These are phyloP conservation scores for Fusarium irregulare DNA, from an alignment of 2,329 filamentous ascomycete genomes.

Conservation along the genomic window DNA sequence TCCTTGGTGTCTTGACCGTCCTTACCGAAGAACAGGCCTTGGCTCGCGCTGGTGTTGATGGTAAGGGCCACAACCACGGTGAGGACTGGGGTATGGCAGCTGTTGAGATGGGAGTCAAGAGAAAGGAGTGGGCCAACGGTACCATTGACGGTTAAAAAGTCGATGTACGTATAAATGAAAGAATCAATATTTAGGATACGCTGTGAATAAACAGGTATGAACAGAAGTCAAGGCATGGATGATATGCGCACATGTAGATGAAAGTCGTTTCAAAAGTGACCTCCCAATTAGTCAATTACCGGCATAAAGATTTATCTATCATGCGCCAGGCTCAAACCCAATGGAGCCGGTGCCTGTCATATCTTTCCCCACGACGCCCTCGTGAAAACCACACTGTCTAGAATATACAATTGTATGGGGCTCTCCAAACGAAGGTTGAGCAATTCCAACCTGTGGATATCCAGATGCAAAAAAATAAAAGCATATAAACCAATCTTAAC, in stretches of 20 bases:
- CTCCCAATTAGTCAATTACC: conserved; percentile 48
- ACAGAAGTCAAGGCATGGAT: not conserved
- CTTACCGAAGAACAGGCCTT: conserved; percentile 88
- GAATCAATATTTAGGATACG: conserved; percentile 2
- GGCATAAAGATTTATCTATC: conserved; percentile 48
- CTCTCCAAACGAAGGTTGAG: conserved; percentile 30
- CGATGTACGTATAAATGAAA: conserved; percentile 16
- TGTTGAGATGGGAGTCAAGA: conserved; percentile 92
- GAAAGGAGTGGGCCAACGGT: conserved; percentile 83
- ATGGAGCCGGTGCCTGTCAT: conserved; percentile 40
- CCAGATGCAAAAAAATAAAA: conserved; percentile 45
- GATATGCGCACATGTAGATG: conserved; percentile 11
- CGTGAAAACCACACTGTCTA: conserved; percentile 44
- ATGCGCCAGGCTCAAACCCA: conserved; percentile 45
- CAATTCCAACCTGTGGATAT: conserved; percentile 41
- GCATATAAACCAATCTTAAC: conserved; percentile 46
- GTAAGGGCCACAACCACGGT: conserved; percentile 85
- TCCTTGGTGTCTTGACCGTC: conserved; percentile 93
- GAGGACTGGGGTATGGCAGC: conserved; percentile 96
- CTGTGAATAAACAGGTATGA: not conserved
- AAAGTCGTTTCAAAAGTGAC: conserved; percentile 26
- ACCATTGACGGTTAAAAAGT: conserved; percentile 59
- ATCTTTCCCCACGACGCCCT: conserved; percentile 47
- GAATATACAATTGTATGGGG: conserved; percentile 46
- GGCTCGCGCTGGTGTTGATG: conserved; percentile 81